A percentile compares a stretch with the other conserved stretches of the same genome.
Evolutionary conservation across 129 eudicot species (phyloP).

Genomic region (Chrysanthemum seticuspe): DNA sequence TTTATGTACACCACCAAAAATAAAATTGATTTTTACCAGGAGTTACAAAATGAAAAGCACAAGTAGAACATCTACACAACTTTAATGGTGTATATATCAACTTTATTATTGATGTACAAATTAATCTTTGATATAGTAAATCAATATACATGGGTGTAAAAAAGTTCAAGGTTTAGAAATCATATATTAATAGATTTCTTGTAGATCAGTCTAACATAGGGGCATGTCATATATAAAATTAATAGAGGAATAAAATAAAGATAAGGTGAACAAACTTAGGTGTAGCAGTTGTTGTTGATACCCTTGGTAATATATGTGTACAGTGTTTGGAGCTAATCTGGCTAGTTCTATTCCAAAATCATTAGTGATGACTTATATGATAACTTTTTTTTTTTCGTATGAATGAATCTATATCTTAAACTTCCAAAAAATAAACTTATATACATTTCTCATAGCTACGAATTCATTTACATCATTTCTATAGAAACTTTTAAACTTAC

Average conservation of each 20-base stretch:
- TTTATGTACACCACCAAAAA: no score
- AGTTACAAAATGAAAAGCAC: no score
- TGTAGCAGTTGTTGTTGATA: conserved; percentile 31
- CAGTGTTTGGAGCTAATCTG: conserved; percentile 6
- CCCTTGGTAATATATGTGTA: neutral
- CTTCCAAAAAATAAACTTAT: no score
- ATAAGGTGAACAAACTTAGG: conserved; percentile 37
- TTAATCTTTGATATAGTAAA: neutral
- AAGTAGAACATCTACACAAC: no score
- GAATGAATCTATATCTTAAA: no score
- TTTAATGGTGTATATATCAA: no score
- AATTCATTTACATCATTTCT: no score
- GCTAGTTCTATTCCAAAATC: conserved; percentile 10
- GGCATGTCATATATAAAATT: conserved; percentile 14
- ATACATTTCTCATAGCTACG: no score
- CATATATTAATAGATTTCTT: neutral
- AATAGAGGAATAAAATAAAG: conserved; percentile 10
- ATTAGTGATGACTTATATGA: neutral
- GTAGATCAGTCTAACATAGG: conserved; percentile 18
- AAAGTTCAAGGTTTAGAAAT: neutral
- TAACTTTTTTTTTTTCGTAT: neutral
- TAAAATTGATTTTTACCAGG: no score
- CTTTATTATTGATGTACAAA: neutral
- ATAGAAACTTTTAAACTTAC: no score
- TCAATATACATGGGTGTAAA: neutral